These are phyloP conservation scores for Vaccinium darrowii DNA, from an alignment of 148 eudicot genomes.

Conservation along the genomic window DNA sequence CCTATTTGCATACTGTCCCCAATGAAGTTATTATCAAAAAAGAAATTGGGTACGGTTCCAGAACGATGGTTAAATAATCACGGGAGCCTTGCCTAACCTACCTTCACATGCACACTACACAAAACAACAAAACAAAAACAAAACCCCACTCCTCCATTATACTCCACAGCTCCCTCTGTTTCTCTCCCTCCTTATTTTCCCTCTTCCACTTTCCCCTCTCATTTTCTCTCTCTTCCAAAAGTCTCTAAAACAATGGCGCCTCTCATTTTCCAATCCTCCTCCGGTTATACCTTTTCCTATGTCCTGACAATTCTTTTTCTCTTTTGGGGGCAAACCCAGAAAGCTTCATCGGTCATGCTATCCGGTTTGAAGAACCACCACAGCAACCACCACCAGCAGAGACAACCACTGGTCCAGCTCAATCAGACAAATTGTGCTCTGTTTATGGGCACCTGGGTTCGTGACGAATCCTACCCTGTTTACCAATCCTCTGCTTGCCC, in stretches of 20 bases:
- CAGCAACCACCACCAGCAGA: slow-evolving; percentile 23
- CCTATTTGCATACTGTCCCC: no score
- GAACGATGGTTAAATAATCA: background rate
- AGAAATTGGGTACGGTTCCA: no score
- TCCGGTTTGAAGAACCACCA: slow-evolving; percentile 4
- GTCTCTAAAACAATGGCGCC: background rate
- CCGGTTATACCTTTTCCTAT: background rate
- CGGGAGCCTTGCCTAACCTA: background rate
- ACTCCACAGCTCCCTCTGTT: background rate
- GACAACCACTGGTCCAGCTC: slow-evolving; percentile 32
- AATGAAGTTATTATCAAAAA: no score
- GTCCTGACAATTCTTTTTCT: background rate
- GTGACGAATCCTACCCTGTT: slow-evolving; percentile 60
- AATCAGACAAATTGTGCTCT: slow-evolving; percentile 60
- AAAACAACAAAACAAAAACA: background rate
- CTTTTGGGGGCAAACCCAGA: background rate
- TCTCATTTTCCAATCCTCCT: background rate
- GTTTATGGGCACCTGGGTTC: slow-evolving; percentile 76
- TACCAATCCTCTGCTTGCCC: slow-evolving; percentile 64
- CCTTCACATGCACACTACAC: slow-evolving; percentile 10
- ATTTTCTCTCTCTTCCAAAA: background rate
- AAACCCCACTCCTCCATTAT: background rate
- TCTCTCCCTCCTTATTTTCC: background rate
- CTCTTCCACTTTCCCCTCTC: background rate
- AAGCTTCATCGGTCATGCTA: background rate